These are phyloP conservation scores for Heracleum sosnowskyi DNA, from an alignment of 129 eudicot genomes.

Conservation along the genomic window DNA sequence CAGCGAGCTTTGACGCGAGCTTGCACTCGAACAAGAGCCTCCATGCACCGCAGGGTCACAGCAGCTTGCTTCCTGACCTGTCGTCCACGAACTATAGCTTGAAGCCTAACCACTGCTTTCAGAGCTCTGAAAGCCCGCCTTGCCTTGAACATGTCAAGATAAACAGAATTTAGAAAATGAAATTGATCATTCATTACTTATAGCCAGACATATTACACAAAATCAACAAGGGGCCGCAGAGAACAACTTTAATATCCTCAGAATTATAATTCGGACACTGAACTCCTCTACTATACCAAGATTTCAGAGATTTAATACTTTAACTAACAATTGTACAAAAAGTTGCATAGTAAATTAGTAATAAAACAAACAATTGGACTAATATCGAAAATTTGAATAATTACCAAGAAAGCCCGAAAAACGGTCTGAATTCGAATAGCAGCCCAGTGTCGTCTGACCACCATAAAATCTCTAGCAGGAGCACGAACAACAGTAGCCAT, in stretches of 20 bases:
- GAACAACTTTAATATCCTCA: too few relatives aligned
- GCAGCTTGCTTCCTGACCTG: slow-evolving; percentile 89
- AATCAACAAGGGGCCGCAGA: not conserved
- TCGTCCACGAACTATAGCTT: slow-evolving; percentile 88
- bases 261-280: too few relatives aligned
- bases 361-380: too few relatives aligned
- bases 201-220: not conserved
- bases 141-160: slow-evolving; percentile 42
- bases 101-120: slow-evolving; percentile 80
- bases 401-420: slow-evolving; percentile 85
- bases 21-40: slow-evolving; percentile 91
- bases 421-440: slow-evolving; percentile 78
- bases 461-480: slow-evolving; percentile 63
- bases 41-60: slow-evolving; percentile 90
- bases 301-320: too few relatives aligned
- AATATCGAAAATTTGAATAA: not conserved
- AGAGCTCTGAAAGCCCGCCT: slow-evolving; percentile 76
- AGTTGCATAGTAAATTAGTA: not conserved
- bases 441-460: slow-evolving; percentile 81
- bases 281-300: too few relatives aligned
- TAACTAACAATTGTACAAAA: not conserved
- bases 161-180: not conserved
- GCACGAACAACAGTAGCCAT: slow-evolving; percentile 71
- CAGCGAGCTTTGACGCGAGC: slow-evolving; percentile 61
- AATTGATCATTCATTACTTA: not conserved